Conservation (phyloP, 2,329 filamentous ascomycete genomes). For the Xylaria arbuscula region DNA sequence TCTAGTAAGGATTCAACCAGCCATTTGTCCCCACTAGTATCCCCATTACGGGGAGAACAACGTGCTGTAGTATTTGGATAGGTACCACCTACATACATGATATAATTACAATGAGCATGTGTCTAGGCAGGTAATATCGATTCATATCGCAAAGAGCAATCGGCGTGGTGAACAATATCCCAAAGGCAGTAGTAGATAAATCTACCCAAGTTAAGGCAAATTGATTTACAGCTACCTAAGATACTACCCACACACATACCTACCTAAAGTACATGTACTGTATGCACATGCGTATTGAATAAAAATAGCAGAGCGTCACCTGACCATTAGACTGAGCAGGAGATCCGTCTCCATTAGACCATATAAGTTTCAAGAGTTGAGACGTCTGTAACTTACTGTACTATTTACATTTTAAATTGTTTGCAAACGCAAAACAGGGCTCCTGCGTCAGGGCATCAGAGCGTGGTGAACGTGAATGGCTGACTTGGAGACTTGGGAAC, state of each 20-base stretch:
- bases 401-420: background rate
- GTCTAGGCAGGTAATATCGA: background rate
- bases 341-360: conserved; percentile 27
- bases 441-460: background rate
- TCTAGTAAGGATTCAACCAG: background rate
- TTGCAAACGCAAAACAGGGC: background rate
- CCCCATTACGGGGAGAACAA: background rate
- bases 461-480: background rate
- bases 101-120: background rate
- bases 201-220: background rate
- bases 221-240: too few relatives aligned
- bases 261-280: background rate
- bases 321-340: conserved; percentile 31
- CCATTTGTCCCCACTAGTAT: conserved; percentile 2
- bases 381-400: conserved; percentile 6
- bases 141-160: background rate
- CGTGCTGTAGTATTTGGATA: background rate
- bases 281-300: conserved; percentile 13
- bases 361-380: conserved; percentile 3
- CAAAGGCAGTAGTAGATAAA: background rate
- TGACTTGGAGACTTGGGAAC: background rate
- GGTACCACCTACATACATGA: too few relatives aligned
- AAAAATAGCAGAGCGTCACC: conserved; percentile 35
- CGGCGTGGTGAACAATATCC: background rate
- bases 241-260: background rate